Evolutionary conservation across 1,139 yeast genomes (phyloP), one percentile per base, ranked within the genome.

Genomic region (Zygosaccharomyces sapae): DNA sequence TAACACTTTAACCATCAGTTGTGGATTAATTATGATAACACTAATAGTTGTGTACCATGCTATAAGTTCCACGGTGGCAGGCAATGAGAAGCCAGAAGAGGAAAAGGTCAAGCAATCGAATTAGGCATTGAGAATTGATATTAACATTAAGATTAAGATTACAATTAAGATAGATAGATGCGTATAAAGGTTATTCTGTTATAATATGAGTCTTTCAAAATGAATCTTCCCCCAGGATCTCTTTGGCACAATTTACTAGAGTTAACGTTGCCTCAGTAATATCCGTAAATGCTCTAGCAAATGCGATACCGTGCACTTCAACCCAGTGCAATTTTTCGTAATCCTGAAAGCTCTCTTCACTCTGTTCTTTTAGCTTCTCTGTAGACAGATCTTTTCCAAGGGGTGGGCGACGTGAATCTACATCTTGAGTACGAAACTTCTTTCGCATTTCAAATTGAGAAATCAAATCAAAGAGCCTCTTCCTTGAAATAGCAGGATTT

Each of bases 41-140:
- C 74, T 89, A 56, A 85, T 88, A 44, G 70, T 86, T 43, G 71
- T 83, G 4, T 89, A 84, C 67, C 94, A 87, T 58, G 66, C 74
- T 37, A 65, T 77, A 36, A 63, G 69, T 33, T 69, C 75, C 24
- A 68, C 53, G 13, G 45, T 44, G 44, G 45, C 45, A n/a, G 44
- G 43, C 18, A 48, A 42, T 16, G 38, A 31, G 3, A 43, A 35
- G 35, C 38, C 38, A 34, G 24, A 18, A 13, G 19, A 33, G 10
- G 33, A 33, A 33, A 16, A 30, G 31, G 13, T 27, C 41, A 36
- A 25, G 6, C 13, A 4, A 16, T 19, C 29, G 29, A 20, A 22
- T 10, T 38, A 38, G 27, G n/a, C n/a, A n/a, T n/a, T n/a, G n/a
- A n/a, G n/a, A n/a, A n/a, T n/a, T n/a, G n/a, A n/a, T n/a, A n/a